These are phyloP conservation scores for Botrytis fragariae DNA, from an alignment of 2,329 filamentous ascomycete species.

Conservation along the genomic window DNA sequence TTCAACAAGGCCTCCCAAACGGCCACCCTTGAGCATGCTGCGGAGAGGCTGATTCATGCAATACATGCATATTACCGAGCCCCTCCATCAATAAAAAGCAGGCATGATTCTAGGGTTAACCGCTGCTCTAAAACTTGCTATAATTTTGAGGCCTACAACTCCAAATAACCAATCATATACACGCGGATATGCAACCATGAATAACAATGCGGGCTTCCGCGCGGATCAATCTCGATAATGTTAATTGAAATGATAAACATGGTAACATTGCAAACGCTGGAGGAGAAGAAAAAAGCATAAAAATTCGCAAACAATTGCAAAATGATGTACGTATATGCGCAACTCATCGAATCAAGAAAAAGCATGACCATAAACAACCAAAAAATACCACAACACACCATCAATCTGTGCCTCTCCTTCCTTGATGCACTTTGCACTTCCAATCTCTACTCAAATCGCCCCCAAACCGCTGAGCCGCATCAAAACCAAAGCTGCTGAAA, in stretches of 20 bases:
- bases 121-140: not conserved
- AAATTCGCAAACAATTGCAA: not conserved
- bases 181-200: not conserved
- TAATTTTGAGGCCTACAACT: not conserved
- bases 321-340: not conserved
- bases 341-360: not conserved
- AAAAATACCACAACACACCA: not conserved
- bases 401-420: not conserved
- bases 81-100: not conserved
- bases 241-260: not conserved
- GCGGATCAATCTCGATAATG: not conserved
- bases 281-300: not conserved
- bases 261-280: not conserved
- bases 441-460: not conserved
- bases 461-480: not conserved
- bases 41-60: slow-evolving; percentile 4
- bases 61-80: not conserved
- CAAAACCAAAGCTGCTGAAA: not conserved
- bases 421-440: not conserved
- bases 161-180: not conserved
- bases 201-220: not conserved
- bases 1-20: not conserved
- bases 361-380: not conserved
- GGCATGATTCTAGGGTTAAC: not conserved
- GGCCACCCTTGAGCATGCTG: not conserved